Conservation (phyloP, 163 green algal genomes). For the Chlorella variabilis region DNA sequence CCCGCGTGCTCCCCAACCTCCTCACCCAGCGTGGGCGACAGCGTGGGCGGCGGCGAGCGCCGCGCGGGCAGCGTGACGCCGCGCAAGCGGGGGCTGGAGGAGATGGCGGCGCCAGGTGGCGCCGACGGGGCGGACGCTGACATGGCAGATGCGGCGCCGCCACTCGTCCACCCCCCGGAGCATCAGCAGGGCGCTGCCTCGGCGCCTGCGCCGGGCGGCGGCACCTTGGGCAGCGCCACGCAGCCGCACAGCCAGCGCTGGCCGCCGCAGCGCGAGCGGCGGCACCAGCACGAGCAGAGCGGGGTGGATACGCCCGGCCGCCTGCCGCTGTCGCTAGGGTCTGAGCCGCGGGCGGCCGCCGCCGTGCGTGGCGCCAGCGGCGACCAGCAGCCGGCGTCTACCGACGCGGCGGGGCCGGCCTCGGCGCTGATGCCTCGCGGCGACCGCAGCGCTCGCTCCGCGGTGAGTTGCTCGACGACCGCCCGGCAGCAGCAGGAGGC, state of each 20-base stretch:
- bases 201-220: background rate
- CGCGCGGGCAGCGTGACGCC: background rate
- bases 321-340: background rate
- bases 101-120: background rate
- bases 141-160: constrained; percentile 16
- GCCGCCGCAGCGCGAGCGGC: too few species aligned
- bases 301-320: too few species aligned
- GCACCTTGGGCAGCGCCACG: background rate
- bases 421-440: background rate
- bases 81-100: background rate
- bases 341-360: background rate
- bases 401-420: background rate
- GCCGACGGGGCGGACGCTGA: background rate
- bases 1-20: too few species aligned
- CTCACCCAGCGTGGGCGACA: background rate
- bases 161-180: too few species aligned
- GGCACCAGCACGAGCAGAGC: too few species aligned
- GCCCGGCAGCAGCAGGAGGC: too few species aligned
- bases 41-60: background rate
- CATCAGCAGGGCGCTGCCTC: background rate
- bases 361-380: too few species aligned
- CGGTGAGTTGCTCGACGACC: too few species aligned
- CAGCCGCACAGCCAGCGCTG: too few species aligned
- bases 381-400: background rate
- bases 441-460: constrained; percentile 12